These are phyloP conservation scores for Spathaspora jeffriesii DNA, from an alignment of 1,139 yeast species.

Conservation along the genomic window DNA sequence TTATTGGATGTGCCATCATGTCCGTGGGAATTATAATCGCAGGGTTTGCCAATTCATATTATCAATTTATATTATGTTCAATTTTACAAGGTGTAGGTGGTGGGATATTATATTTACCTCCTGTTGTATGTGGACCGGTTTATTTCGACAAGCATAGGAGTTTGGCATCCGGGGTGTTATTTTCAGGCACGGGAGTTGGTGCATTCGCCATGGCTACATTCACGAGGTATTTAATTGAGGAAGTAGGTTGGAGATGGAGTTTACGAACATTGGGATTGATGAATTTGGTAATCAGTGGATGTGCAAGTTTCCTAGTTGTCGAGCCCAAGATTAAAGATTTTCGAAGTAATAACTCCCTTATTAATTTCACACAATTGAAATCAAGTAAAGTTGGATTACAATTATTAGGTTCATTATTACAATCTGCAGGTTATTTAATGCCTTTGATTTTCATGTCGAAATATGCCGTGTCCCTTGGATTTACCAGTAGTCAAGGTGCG, in stretches of 20 bases:
- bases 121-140: slow-evolving; percentile 41
- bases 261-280: slow-evolving; percentile 33
- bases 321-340: slow-evolving; percentile 16
- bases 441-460: slow-evolving; percentile 44
- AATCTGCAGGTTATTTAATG: slow-evolving; percentile 42
- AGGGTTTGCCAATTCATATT: slow-evolving; percentile 21
- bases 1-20: slow-evolving; percentile 24
- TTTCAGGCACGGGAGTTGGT: slow-evolving; percentile 45
- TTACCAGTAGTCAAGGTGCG: slow-evolving; percentile 34
- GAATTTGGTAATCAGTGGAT: slow-evolving; percentile 16
- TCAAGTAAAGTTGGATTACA: slow-evolving; percentile 25
- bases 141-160: slow-evolving; percentile 36
- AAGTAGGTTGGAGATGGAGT: slow-evolving; percentile 42
- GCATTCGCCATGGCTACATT: slow-evolving; percentile 39
- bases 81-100: slow-evolving; percentile 43
- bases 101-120: slow-evolving; percentile 36
- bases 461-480: slow-evolving; percentile 36
- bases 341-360: slow-evolving; percentile 17
- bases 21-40: slow-evolving; percentile 27
- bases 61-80: slow-evolving; percentile 23
- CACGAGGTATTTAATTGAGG: slow-evolving; percentile 25
- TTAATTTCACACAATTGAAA: slow-evolving; percentile 17
- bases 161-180: slow-evolving; percentile 41
- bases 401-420: slow-evolving; percentile 31
- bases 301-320: slow-evolving; percentile 21